Evolutionary conservation across 441 rosid genomes (phyloP).

Genomic region (Lepidium campestre): DNA sequence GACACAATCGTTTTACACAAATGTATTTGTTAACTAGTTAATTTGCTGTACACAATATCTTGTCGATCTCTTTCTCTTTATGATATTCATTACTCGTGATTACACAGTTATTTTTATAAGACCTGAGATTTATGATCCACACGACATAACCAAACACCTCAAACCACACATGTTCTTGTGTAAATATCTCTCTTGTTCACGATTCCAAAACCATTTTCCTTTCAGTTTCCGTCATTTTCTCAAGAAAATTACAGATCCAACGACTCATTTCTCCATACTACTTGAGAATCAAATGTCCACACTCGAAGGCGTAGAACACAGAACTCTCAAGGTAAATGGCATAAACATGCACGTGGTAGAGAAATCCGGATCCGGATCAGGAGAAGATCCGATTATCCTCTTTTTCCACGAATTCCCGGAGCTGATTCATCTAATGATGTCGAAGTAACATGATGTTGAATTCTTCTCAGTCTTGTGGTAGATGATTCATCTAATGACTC

Average conservation of each 20-base stretch:
- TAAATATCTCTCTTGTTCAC: not conserved
- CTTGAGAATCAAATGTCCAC: not conserved
- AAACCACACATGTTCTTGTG: not conserved
- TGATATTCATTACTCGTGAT: not conserved
- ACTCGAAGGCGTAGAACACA: slow-evolving; percentile 35
- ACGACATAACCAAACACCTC: not conserved
- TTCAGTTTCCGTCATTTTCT: not conserved
- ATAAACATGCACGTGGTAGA: slow-evolving; percentile 69
- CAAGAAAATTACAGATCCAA: not conserved
- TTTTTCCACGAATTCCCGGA: slow-evolving; percentile 77
- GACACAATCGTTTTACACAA: not conserved
- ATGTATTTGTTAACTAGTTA: not conserved
- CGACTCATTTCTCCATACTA: not conserved
- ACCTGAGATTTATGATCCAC: not conserved
- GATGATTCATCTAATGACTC: no score
- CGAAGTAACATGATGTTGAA: no score
- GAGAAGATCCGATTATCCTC: slow-evolving; percentile 40
- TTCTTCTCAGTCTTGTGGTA: no score
- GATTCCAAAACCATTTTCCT: not conserved
- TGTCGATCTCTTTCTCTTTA: not conserved
- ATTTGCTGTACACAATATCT: not conserved
- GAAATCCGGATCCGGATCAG: slow-evolving; percentile 26
- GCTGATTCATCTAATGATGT: no score
- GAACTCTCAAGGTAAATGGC: slow-evolving; percentile 47
- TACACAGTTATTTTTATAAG: not conserved